phyloP scores from a whole-genome alignment of 176 grass and related monocot genomes.

The Carex myosuroides region DNA sequence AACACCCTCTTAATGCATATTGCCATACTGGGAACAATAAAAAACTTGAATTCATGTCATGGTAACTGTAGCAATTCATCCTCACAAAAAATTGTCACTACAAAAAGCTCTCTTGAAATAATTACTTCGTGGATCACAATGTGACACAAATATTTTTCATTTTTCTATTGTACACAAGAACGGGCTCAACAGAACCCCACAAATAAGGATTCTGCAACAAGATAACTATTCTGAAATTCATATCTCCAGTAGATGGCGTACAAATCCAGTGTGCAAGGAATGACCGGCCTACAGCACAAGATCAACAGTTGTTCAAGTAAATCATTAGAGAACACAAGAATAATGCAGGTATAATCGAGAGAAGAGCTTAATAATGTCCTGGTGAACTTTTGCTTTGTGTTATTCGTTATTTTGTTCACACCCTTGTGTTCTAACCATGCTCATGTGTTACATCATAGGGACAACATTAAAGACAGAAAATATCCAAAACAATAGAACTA shows the following conservation, averaged over 20 bases:
- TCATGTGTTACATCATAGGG: neutral
- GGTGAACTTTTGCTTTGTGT: neutral
- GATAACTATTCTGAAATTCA: neutral
- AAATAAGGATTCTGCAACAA: neutral
- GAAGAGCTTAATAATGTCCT: neutral
- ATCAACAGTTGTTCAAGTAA: neutral
- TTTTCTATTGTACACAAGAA: neutral
- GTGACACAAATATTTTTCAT: neutral
- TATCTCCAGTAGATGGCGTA: constrained; percentile 9
- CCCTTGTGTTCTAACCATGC: neutral
- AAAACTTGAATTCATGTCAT: too few relatives aligned
- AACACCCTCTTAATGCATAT: too few relatives aligned
- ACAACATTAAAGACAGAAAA: neutral
- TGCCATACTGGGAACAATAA: too few relatives aligned
- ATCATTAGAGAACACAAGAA: neutral
- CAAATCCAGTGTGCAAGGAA: constrained; percentile 27
- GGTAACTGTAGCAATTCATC: neutral
- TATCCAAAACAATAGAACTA: too few relatives aligned
- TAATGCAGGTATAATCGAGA: neutral
- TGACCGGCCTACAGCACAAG: constrained; percentile 29
- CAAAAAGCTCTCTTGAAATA: neutral
- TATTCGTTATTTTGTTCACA: neutral
- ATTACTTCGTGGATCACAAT: neutral
- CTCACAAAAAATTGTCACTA: neutral
- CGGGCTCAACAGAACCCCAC: neutral